Base-by-base conservation (phyloP, 805 yeast genomes). In the Metschnikowia vanudenii region DNA sequence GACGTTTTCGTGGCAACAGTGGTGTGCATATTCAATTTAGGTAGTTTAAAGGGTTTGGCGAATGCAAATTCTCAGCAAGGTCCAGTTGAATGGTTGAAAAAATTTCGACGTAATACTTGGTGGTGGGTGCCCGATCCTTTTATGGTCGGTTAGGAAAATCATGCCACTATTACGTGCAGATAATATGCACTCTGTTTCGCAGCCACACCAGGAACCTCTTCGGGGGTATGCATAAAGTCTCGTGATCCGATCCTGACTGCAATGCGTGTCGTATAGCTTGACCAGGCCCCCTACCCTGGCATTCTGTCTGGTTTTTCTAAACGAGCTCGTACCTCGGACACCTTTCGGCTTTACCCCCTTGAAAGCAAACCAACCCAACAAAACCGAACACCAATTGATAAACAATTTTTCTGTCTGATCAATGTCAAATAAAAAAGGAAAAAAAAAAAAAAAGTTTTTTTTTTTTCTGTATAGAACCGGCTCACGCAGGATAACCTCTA, bases 1-100 rank as follows among this genome's bases (percentile, higher is more conserved):
- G 71, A 59, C 11, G 67, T 58, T 49, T 58, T 64, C 43, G 61
- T 55, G 33, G 55, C 56, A 45, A 57, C 43, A 11, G 62, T 33
- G 44, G 54, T 39, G 52, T 59, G 51, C 65, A 62, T 61, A n/a
- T 4, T 37, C 33, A 34, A 32, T 14, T 33, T 4, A 24, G 44
- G 28, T 19, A 20, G 28, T 17, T 18, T 37, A 12, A 3, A 12
- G 35, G 31, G 14, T 22, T 11, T 33, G 24, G 28, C 11, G 8
- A 32, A n/a, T 22, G 18, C 24, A 14, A 6, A 26, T 5, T 26
- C 3, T 10, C 28, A 26, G 28, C 12, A 26, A 26, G 24, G 24
- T 22, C 12, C 11, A 9, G 12, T 26, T 26, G 28, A 26, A 26
- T 26, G 28, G 28, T 26, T 26, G 28, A 8, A 26, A 26, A 26